phyloP scores from a whole-genome alignment of 768 basidiomycete genomes.

The Kwoniella dejecticola region DNA sequence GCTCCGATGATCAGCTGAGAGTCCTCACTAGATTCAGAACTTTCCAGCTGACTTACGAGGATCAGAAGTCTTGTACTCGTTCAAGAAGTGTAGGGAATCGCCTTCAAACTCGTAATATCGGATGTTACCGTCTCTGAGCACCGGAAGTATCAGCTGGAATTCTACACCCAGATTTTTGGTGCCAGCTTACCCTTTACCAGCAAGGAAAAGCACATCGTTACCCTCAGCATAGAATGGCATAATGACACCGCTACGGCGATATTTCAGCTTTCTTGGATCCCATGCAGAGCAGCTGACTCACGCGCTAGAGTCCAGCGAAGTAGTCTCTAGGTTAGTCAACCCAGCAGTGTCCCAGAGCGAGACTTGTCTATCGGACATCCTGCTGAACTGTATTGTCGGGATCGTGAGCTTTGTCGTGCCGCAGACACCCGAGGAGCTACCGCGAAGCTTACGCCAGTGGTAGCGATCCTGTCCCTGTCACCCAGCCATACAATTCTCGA shows the following conservation, averaged over 20 bases:
- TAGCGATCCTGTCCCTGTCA: conserved; percentile 80
- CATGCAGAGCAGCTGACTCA: conserved; percentile 29
- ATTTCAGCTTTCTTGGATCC: too few relatives aligned
- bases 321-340: conserved; percentile 73
- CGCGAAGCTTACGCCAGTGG: conserved; percentile 69
- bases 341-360: conserved; percentile 84
- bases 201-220: conserved; percentile 86
- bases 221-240: conserved; percentile 96
- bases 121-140: conserved; percentile 84
- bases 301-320: conserved; percentile 80
- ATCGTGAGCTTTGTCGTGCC: neutral
- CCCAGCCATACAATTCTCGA: conserved; percentile 89
- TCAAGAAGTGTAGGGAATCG: conserved; percentile 68
- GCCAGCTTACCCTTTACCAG: conserved; percentile 76
- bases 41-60: conserved; percentile 64
- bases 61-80: conserved; percentile 84
- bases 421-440: conserved; percentile 1
- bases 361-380: conserved; percentile 92
- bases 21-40: too few relatives aligned
- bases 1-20: neutral
- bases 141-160: neutral
- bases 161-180: neutral
- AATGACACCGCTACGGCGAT: conserved; percentile 72
- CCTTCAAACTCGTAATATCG: conserved; percentile 86
- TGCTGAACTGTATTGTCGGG: conserved; percentile 66